Conservation (phyloP, 495 filamentous ascomycete species). For the Astrothelium macrocarpum region DNA sequence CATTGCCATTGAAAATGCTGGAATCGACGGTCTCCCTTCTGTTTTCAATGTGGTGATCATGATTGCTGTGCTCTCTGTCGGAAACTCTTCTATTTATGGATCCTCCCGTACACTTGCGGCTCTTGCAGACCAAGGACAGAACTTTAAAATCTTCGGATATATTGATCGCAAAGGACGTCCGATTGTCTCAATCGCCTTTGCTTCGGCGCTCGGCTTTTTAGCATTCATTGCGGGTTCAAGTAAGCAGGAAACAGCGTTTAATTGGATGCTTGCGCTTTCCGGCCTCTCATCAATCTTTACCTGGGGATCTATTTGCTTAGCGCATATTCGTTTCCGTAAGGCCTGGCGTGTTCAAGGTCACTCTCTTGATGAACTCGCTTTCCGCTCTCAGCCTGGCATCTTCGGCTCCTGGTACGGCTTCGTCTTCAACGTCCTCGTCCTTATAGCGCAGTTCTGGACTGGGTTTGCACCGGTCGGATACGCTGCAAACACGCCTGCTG, state of each 20-base stretch:
- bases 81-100: slow-evolving; percentile 80
- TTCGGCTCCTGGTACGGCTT: slow-evolving; percentile 80
- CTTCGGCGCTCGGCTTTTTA: slow-evolving; percentile 62
- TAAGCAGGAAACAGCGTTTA: slow-evolving; percentile 55
- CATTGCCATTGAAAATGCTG: slow-evolving; percentile 73
- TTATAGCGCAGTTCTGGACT: slow-evolving; percentile 90
- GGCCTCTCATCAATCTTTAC: slow-evolving; percentile 87
- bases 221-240: slow-evolving; percentile 66
- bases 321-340: slow-evolving; percentile 84
- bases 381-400: slow-evolving; percentile 68
- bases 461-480: slow-evolving; percentile 70
- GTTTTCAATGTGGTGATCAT: slow-evolving; percentile 89
- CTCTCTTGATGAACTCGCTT: slow-evolving; percentile 65
- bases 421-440: slow-evolving; percentile 65
- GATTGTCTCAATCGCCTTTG: slow-evolving; percentile 59
- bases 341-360: slow-evolving; percentile 67
- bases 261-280: slow-evolving; percentile 84
- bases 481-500: slow-evolving; percentile 30
- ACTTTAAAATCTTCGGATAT: slow-evolving; percentile 65
- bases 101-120: slow-evolving; percentile 79
- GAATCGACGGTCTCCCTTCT: slow-evolving; percentile 64
- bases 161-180: slow-evolving; percentile 79
- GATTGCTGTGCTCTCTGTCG: slow-evolving; percentile 77
- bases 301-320: slow-evolving; percentile 81
- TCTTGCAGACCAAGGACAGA: slow-evolving; percentile 76